Conservation (phyloP, 768 basidiomycete genomes). For the Tulasnella sp. region DNA sequence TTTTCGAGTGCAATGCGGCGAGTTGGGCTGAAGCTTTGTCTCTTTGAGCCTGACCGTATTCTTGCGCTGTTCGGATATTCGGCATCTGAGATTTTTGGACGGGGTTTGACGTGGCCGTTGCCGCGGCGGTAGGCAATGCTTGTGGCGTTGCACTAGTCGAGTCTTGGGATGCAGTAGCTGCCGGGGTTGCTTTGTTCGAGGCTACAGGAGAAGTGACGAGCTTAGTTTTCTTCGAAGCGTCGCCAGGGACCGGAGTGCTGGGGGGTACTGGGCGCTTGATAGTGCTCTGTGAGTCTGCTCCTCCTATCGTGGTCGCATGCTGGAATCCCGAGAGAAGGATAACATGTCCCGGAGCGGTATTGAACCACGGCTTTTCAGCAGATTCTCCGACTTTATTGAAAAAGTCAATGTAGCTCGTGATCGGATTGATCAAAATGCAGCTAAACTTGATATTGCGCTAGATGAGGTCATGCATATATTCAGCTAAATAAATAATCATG, state of each 20-base stretch:
- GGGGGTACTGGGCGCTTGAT: neutral
- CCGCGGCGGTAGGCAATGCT: neutral
- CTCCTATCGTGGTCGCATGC: neutral
- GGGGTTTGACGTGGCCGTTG: neutral
- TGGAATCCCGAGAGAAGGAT: constrained; percentile 13
- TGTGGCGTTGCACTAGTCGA: neutral
- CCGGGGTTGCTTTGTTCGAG: neutral
- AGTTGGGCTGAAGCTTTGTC: neutral
- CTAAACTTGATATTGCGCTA: constrained; percentile 14
- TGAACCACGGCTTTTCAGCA: neutral
- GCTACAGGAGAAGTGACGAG: neutral
- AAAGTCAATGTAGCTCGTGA: neutral
- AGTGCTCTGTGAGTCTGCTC: neutral
- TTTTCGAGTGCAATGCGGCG: neutral
- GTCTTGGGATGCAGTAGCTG: neutral
- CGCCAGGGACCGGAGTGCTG: neutral
- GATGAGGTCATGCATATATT: neutral
- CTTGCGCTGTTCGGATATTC: neutral
- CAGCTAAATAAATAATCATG: neutral
- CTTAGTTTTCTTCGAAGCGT: neutral
- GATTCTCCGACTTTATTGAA: constrained; percentile 3
- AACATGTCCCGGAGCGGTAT: neutral
- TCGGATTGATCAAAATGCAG: neutral
- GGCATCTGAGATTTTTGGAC: neutral
- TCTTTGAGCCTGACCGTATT: neutral